These are phyloP conservation scores for Nymphaea thermarum DNA, from an alignment of 164 flowering plant species.

Conservation along the genomic window DNA sequence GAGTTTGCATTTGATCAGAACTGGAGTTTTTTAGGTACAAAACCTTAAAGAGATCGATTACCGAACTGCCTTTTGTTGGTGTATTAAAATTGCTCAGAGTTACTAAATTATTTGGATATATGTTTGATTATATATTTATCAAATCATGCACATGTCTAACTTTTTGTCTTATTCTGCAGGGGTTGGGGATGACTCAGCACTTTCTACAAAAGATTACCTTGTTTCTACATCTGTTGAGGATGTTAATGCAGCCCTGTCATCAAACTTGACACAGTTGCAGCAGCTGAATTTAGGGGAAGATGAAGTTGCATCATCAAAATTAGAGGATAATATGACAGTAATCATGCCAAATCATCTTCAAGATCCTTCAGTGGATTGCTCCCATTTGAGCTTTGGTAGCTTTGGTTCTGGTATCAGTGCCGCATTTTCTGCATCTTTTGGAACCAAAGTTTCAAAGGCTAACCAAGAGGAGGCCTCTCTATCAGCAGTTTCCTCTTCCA, in stretches of 20 bases:
- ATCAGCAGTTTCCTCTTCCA: conserved; percentile 34
- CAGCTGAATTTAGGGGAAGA: conserved; percentile 50
- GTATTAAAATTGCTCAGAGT: too few relatives aligned
- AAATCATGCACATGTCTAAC: neutral
- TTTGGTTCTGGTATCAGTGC: conserved; percentile 61
- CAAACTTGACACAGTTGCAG: conserved; percentile 50
- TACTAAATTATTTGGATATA: too few relatives aligned
- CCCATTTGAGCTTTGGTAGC: conserved; percentile 93
- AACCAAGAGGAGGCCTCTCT: conserved; percentile 43
- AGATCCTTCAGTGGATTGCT: conserved; percentile 69
- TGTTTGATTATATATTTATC: too few relatives aligned
- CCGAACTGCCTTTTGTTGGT: too few relatives aligned
- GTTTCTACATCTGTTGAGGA: conserved; percentile 38
- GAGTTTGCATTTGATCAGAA: too few relatives aligned
- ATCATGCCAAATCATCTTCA: conserved; percentile 87
- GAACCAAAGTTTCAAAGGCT: conserved; percentile 31
- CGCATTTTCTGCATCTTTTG: conserved; percentile 35
- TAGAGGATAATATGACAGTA: conserved; percentile 60
- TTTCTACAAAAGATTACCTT: conserved; percentile 10
- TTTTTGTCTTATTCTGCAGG: conserved; percentile 6
- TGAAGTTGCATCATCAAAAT: conserved; percentile 21
- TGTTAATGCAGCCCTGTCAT: conserved; percentile 33
- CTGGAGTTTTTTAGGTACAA: too few relatives aligned
- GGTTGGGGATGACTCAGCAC: conserved; percentile 7
- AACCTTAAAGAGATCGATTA: too few relatives aligned